Conservation (phyloP, 331 rosid genomes). For the Malus hybrid region DNA sequence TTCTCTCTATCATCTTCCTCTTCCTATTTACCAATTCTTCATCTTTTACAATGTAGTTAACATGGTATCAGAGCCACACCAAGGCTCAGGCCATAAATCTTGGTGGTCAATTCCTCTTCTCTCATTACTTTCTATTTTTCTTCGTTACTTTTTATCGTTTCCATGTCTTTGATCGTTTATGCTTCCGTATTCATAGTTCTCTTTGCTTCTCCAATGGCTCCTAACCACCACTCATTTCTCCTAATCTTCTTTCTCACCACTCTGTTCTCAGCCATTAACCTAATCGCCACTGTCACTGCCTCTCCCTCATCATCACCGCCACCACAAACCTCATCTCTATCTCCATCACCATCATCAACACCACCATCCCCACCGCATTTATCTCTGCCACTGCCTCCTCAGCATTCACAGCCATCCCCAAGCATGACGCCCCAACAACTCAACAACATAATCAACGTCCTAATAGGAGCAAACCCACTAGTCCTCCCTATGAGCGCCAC, state of each 20-base stretch:
- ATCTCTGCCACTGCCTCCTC: no score
- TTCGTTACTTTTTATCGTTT: no score
- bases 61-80: no score
- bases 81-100: no score
- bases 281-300: background rate
- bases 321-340: background rate
- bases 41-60: no score
- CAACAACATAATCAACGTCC: constrained; percentile 54
- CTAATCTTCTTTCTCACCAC: background rate
- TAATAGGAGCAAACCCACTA: constrained; percentile 34
- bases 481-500: constrained; percentile 47
- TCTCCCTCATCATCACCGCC: background rate
- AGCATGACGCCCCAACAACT: constrained; percentile 17
- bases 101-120: no score
- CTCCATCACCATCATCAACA: background rate
- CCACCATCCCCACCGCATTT: background rate
- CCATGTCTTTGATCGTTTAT: no score
- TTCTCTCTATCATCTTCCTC: no score
- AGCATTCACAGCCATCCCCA: no score
- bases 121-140: background rate
- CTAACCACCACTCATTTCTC: background rate
- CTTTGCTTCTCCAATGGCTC: constrained; percentile 6
- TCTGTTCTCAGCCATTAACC: background rate
- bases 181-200: no score
- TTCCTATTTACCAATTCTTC: no score